Evolutionary conservation across 495 filamentous ascomycete species (phyloP).

Genomic region (Bombardia bombarda): DNA sequence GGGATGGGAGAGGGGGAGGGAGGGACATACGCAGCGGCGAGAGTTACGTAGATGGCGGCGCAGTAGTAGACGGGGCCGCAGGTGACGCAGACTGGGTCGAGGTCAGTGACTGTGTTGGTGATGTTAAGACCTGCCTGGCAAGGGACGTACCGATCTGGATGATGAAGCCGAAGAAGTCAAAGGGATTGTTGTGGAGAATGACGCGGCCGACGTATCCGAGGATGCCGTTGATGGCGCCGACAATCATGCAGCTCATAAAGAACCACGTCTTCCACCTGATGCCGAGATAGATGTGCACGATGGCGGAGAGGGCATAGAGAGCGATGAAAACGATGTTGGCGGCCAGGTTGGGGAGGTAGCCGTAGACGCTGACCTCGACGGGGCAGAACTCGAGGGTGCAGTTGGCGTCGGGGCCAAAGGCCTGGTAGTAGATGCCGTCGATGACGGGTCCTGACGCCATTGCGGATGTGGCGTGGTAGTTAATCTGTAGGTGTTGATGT

Average conservation of each 20-base stretch:
- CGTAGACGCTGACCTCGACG: constrained; percentile 12
- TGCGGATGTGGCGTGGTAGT: too few relatives aligned
- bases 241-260: constrained; percentile 23
- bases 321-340: constrained; percentile 16
- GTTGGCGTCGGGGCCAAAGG: constrained; percentile 16
- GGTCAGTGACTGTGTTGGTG: too few relatives aligned
- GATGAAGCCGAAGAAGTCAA: constrained; percentile 30
- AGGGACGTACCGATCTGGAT: constrained; percentile 30
- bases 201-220: constrained; percentile 38
- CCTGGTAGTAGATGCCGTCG: too few relatives aligned
- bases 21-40: constrained; percentile 24
- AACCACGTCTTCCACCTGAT: constrained; percentile 23
- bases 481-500: too few relatives aligned
- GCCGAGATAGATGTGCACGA: constrained; percentile 17
- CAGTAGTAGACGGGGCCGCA: constrained; percentile 43
- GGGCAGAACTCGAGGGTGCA: constrained; percentile 23
- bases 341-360: constrained; percentile 14
- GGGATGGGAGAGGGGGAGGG: too few relatives aligned
- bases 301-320: constrained; percentile 6
- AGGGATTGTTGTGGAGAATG: constrained; percentile 34
- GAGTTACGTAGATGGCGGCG: constrained; percentile 46
- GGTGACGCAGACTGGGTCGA: constrained; percentile 38
- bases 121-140: too few relatives aligned
- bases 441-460: too few relatives aligned
- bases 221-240: constrained; percentile 23